A percentile compares a stretch with the other conserved stretches of the same genome.
Conservation (phyloP, 257 asterid species). For the Solanum appendiculatum region DNA sequence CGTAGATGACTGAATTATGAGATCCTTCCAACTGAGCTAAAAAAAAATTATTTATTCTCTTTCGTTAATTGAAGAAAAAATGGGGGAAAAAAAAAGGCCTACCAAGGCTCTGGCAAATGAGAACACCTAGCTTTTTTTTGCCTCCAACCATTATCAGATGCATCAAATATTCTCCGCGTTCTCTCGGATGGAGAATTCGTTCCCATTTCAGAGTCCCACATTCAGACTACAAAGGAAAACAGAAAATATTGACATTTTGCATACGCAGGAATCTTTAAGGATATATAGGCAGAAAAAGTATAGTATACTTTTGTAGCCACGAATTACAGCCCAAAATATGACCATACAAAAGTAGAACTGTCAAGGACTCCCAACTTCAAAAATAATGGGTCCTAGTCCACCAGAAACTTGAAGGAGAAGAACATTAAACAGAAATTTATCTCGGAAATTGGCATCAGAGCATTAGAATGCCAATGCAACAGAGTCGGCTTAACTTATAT, state of each 20-base stretch:
- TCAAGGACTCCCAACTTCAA: not conserved
- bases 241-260: not conserved
- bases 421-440: not conserved
- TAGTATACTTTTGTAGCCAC: not conserved
- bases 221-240: not conserved
- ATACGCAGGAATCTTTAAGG: not conserved
- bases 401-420: not conserved
- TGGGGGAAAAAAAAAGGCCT: not conserved
- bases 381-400: not conserved
- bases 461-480: not conserved
- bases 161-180: not conserved
- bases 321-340: not conserved
- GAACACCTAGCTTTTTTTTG: not conserved
- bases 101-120: not conserved
- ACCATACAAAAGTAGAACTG: not conserved
- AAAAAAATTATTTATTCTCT: not conserved
- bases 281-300: not conserved
- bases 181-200: not conserved
- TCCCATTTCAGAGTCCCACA: not conserved
- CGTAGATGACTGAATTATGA: not conserved
- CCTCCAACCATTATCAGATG: not conserved
- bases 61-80: not conserved
- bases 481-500: not conserved
- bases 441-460: not conserved
- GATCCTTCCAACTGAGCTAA: not conserved